Base-by-base conservation (phyloP, 768 basidiomycete species). In the Lactarius deliciosus region DNA sequence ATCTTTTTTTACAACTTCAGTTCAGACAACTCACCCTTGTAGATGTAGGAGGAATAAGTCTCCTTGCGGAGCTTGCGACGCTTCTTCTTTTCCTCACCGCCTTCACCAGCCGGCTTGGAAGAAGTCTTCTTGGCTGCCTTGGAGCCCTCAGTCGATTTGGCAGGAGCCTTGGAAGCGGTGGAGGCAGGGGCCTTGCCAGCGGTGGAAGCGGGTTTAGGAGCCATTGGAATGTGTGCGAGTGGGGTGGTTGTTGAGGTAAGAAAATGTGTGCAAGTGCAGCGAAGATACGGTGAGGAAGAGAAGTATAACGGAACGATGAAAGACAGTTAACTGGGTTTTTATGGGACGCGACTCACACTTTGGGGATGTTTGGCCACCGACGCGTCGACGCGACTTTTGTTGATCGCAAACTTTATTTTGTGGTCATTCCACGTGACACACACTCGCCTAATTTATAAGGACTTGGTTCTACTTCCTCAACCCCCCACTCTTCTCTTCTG, bases 31-130 rank as follows among this genome's bases (percentile, higher is more conserved):
- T 63, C 63, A 89, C 91, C 91, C 78, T 91, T 92, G 81, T 91
- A 92, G 76, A 94, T 92, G 81, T 96, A 95, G 4, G 92, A 92
- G 38, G 92, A 91, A 81, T 94, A 96, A 7, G 92, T 94, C 80
- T 95, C 94, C 84, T 94, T 94, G 79, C 90, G 81, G 71, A 83
- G 75, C 82, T 91, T 94, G 81, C 86, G 85, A 74, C 90, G 83
- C 84, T 91, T 92, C 84, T 92, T 93, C 88, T 94, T 93, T 69
- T 76, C 81, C 38, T 85, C 92, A 66, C 85, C 87, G 60, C 83
- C 85, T 61, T 86, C 81, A 11, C 79, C 76, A 13, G 86, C 81
- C 16, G 86, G 81, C 70, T 86, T 87, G 34, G 87, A 78, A 38
- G 63, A 38, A 1, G 88, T 89, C 78, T 92, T 94, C 84, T 94